phyloP scores from a whole-genome alignment of 164 flowering plant species.

The Euptelea pleiosperma region DNA sequence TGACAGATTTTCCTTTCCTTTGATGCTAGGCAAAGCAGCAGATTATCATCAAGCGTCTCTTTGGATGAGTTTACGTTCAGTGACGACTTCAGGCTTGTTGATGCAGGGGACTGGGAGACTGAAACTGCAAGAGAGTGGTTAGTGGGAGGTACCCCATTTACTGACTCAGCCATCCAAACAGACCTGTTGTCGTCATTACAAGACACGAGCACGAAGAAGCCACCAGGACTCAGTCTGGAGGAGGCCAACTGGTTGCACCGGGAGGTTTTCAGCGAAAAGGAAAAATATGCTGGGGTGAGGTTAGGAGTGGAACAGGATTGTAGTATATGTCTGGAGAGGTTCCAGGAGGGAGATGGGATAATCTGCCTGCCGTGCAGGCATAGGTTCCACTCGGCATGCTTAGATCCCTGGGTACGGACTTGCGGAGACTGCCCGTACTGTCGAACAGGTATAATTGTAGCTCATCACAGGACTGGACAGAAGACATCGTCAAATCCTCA shows the following conservation, averaged over 20 bases:
- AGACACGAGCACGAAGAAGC: conserved; percentile 35
- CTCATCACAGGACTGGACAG: not conserved
- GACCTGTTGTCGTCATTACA: conserved; percentile 14
- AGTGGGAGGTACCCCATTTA: conserved; percentile 8
- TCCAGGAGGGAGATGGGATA: conserved; percentile 50
- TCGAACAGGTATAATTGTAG: conserved; percentile 37
- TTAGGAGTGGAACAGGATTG: conserved; percentile 11
- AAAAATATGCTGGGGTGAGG: conserved; percentile 8
- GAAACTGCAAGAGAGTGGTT: conserved; percentile 32
- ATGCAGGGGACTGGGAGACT: conserved; percentile 47
- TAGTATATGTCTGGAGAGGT: conserved; percentile 54
- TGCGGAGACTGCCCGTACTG: conserved; percentile 93
- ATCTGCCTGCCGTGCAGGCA: conserved; percentile 61
- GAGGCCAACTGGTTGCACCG: conserved; percentile 36
- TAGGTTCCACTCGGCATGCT: conserved; percentile 61
- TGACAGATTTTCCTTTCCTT: not conserved
- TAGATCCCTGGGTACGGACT: conserved; percentile 66
- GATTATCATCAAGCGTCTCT: conserved; percentile 20
- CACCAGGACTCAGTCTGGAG: conserved; percentile 59
- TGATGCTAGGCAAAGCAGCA: conserved; percentile 33
- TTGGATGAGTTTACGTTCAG: conserved; percentile 21
- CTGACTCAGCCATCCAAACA: conserved; percentile 16
- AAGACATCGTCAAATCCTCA: not conserved
- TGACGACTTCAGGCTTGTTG: conserved; percentile 42
- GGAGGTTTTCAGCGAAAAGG: conserved; percentile 33